Conservation (phyloP, 1,284 basidiomycete genomes). For the Ceratobasidium sp. region DNA sequence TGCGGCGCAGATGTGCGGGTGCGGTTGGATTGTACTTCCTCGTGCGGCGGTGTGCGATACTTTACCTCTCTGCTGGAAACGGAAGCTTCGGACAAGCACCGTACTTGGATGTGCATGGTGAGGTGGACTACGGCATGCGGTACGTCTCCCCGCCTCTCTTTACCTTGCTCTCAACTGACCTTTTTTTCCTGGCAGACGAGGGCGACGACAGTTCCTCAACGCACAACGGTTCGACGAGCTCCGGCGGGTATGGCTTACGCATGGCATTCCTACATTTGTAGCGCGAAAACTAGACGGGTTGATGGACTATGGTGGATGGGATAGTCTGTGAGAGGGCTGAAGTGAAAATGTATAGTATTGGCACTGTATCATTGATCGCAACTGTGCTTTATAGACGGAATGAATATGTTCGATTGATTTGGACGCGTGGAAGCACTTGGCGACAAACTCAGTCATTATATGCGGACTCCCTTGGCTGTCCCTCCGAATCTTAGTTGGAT, state of each 20-base stretch:
- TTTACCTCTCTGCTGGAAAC: constrained; percentile 91
- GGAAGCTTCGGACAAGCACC: constrained; percentile 91
- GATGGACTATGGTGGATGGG: constrained; percentile 94
- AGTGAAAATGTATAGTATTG: constrained; percentile 21
- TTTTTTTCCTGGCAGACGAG: constrained; percentile 64
- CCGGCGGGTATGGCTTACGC: constrained; percentile 88
- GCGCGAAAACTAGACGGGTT: constrained; percentile 89
- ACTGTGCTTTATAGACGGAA: constrained; percentile 9
- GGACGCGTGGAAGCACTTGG: too few relatives aligned
- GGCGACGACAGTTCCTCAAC: constrained; percentile 90
- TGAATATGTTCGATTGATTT: background rate
- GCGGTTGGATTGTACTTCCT: constrained; percentile 91
- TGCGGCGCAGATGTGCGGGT: constrained; percentile 80
- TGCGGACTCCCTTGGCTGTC: too few relatives aligned
- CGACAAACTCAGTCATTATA: too few relatives aligned
- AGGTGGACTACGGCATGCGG: constrained; percentile 93
- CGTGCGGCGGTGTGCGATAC: constrained; percentile 89
- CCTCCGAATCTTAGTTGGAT: too few relatives aligned
- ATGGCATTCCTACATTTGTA: constrained; percentile 90
- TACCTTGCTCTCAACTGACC: background rate
- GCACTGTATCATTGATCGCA: constrained; percentile 19
- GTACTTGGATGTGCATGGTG: constrained; percentile 95
- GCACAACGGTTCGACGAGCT: constrained; percentile 91
- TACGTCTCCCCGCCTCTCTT: constrained; percentile 56
- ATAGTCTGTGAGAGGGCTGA: constrained; percentile 69